phyloP scores from a whole-genome alignment of 2,329 filamentous ascomycete genomes.

The Monosporascus sp. region DNA sequence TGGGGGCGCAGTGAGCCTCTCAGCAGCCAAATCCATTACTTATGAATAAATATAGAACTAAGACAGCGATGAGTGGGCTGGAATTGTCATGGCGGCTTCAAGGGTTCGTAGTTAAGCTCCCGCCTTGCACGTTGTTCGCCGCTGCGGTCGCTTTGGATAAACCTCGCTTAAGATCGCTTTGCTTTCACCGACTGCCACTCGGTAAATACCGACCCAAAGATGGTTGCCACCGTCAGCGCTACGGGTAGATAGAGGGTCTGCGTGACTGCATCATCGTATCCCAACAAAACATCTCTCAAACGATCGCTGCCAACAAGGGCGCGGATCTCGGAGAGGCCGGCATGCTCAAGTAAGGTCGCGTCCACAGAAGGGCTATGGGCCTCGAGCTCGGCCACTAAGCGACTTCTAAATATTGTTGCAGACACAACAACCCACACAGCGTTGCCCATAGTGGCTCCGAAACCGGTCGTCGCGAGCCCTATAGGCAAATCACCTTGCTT shows the following conservation, averaged over 20 bases:
- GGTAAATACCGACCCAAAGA: neutral
- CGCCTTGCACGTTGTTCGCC: too few species aligned
- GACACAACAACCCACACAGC: conserved; percentile 9
- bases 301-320: conserved; percentile 3
- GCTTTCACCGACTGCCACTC: conserved; percentile 3
- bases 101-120: too few species aligned
- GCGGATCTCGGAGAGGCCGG: conserved; percentile 3
- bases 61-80: too few species aligned
- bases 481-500: conserved; percentile 1
- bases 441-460: conserved; percentile 8
- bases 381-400: conserved; percentile 5
- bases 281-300: conserved; percentile 9
- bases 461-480: conserved; percentile 1
- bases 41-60: too few species aligned
- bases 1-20: too few species aligned
- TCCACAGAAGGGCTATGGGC: conserved; percentile 1
- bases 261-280: conserved; percentile 8
- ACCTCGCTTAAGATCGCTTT: neutral
- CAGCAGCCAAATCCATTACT: too few species aligned
- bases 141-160: too few species aligned
- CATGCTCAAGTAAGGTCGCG: neutral
- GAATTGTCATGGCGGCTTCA: too few species aligned
- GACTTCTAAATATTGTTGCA: conserved; percentile 5
- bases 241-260: conserved; percentile 9
- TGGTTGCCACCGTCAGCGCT: neutral